Evolutionary conservation across 495 filamentous ascomycete species (phyloP), one percentile per base, ranked within the genome.

Genomic region (Penicillium mononematosum): DNA sequence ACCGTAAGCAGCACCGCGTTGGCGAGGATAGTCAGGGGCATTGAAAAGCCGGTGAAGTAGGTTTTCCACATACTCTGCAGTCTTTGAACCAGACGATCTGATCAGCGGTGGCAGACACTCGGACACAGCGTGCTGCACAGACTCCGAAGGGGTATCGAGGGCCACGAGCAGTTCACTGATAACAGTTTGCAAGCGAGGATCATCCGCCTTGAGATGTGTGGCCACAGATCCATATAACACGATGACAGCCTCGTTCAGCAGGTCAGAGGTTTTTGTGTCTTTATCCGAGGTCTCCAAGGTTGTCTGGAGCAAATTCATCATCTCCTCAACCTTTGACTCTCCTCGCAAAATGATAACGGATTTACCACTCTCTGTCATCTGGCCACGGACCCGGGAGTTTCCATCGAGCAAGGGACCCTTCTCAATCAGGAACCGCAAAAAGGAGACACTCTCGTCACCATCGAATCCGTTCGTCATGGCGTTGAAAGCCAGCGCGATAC

Each of bases 191-290:
- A 98, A 80, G 55, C 94, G 90, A 50, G 82, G 72, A 67, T 98
- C 94, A 7, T 91, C 90, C 3, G 85, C 75, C 58, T 88, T 86
- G 42, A 98, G 76, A 78, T 98, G 94, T 27, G 89, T 81, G 12
- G 91, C 94, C 14, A 98, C 74, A 32, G 94, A 91, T 63, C 94
- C 94, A 64, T 98, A 98, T 58, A 98, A 86, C 54, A 98, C 92
- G 58, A 98, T 91, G 25, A 98, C 91, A 4, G 94, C 94, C 74
- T 98, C 94, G 64, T 96, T 96, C 60, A 98, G 88, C 42, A 87
- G 80, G 63, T 98, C 94, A 8, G 86, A 85, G 24, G 83, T 83
- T 60, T 89, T 83, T 4, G 88, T 88, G 17, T 84, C 85, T 60
- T 88, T 87, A 69, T 93, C 88, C 0, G 91, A 89, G 9, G 83